phyloP scores from a whole-genome alignment of 345 rosid genomes.

The Chamaenerion angustifolium region DNA sequence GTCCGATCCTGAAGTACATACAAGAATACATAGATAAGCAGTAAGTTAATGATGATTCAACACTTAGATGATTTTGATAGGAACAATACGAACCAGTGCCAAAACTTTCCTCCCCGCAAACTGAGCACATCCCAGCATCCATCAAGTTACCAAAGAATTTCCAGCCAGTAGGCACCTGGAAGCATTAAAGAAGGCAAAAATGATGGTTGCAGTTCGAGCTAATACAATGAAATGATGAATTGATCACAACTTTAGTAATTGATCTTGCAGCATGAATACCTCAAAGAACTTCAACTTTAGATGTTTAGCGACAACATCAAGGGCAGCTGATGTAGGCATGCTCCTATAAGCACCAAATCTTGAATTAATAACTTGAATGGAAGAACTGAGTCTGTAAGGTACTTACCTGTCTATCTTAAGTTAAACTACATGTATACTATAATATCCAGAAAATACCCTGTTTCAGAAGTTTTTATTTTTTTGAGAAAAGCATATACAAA shows the following conservation, averaged over 20 bases:
- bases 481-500: too few relatives aligned
- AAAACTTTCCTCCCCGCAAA: constrained; percentile 99
- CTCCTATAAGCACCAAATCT: constrained; percentile 49
- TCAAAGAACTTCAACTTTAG: constrained; percentile 87
- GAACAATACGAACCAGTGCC: constrained; percentile 64
- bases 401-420: too few relatives aligned
- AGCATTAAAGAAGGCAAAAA: constrained; percentile 9
- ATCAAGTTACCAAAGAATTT: constrained; percentile 97
- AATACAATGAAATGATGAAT: background rate
- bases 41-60: too few relatives aligned
- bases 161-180: constrained; percentile 98
- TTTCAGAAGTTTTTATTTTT: too few relatives aligned
- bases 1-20: constrained; percentile 52
- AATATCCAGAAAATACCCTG: too few relatives aligned
- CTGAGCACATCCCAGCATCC: constrained; percentile 95
- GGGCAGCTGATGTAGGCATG: constrained; percentile 99
- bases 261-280: constrained; percentile 28
- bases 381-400: background rate
- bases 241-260: background rate
- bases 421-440: too few relatives aligned
- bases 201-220: background rate
- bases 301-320: constrained; percentile 86
- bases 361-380: background rate
- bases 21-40: too few relatives aligned
- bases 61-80: too few relatives aligned